Evolutionary conservation across 2,329 filamentous ascomycete species (phyloP).

Genomic region (Alternaria hordeiaustralica): DNA sequence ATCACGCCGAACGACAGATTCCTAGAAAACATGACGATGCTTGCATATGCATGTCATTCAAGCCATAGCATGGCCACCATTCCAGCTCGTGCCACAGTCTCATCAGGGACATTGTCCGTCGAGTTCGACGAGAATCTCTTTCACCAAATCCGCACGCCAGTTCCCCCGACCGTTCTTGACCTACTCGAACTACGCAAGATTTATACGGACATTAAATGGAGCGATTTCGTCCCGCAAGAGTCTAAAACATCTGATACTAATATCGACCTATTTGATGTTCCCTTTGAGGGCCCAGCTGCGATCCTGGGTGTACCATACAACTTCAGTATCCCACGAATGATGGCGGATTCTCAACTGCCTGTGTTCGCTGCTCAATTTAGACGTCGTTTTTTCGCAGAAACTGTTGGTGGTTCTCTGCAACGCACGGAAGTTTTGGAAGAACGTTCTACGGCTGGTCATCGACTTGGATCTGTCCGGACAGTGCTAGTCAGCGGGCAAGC

Average conservation of each 20-base stretch:
- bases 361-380: neutral
- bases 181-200: neutral
- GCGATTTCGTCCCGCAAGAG: neutral
- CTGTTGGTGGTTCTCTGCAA: neutral
- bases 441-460: neutral
- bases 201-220: neutral
- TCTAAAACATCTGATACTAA: fast-evolving
- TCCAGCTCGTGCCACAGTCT: neutral
- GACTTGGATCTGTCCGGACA: neutral
- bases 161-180: neutral
- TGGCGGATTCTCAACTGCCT: neutral
- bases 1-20: neutral
- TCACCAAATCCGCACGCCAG: neutral
- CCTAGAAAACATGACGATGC: neutral
- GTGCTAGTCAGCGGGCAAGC: neutral
- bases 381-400: neutral
- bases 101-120: neutral
- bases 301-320: neutral
- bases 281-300: neutral
- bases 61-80: neutral
- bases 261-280: neutral
- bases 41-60: neutral
- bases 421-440: neutral
- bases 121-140: neutral
- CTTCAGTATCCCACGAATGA: neutral